Conservation (phyloP, 2,329 filamentous ascomycete species). For the Talaromyces sp. region DNA sequence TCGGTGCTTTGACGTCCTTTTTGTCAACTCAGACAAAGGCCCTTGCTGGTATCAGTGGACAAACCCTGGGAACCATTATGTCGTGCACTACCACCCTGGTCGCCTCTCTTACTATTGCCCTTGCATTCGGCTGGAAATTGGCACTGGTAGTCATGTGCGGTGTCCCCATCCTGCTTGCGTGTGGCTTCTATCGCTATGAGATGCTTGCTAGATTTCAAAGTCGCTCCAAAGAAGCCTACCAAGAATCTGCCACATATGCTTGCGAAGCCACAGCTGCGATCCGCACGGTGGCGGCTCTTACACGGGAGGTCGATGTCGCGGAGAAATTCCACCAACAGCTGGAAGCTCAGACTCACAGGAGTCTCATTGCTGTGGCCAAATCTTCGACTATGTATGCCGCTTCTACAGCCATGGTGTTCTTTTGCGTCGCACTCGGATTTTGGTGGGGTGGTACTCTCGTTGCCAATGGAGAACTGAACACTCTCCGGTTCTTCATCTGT, state of each 20-base stretch:
- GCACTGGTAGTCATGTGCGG: constrained; percentile 79
- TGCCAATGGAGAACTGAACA: constrained; percentile 67
- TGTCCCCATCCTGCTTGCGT: constrained; percentile 74
- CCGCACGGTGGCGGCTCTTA: constrained; percentile 88
- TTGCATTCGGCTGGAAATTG: constrained; percentile 85
- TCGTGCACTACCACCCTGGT: constrained; percentile 79
- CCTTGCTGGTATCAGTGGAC: constrained; percentile 82
- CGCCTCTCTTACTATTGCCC: constrained; percentile 68
- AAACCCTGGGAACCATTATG: constrained; percentile 82
- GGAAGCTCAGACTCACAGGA: constrained; percentile 66
- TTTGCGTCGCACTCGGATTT: constrained; percentile 84
- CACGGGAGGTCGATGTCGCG: constrained; percentile 80
- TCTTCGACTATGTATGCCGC: constrained; percentile 80
- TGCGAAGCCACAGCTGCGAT: constrained; percentile 94
- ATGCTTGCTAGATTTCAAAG: constrained; percentile 78
- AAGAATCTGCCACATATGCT: constrained; percentile 80
- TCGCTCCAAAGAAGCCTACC: constrained; percentile 77
- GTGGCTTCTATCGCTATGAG: constrained; percentile 86
- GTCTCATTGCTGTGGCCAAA: constrained; percentile 72
- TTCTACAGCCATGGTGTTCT: constrained; percentile 81
- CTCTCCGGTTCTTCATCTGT: constrained; percentile 91
- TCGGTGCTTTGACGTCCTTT: constrained; percentile 85
- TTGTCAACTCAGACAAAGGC: constrained; percentile 88
- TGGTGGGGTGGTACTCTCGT: constrained; percentile 87
- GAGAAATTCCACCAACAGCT: constrained; percentile 68